Conservation (phyloP, 495 filamentous ascomycete species). For the Jackrogersella multiformis region DNA sequence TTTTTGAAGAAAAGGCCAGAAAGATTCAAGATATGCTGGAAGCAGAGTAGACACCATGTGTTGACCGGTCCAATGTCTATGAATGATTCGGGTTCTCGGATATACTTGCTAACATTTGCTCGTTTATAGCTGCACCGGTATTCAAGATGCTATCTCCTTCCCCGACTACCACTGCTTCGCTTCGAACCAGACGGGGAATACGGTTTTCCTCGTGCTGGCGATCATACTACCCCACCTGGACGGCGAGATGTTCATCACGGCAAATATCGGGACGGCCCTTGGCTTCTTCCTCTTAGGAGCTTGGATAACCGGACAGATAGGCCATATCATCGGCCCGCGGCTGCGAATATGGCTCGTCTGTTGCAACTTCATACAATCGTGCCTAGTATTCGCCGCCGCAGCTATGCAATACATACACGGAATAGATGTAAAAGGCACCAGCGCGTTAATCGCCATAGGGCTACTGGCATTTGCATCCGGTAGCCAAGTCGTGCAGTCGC, state of each 20-base stretch:
- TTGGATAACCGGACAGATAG: constrained; percentile 64
- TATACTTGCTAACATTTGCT: constrained; percentile 23
- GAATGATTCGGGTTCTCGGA: background rate
- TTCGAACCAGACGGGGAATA: constrained; percentile 73
- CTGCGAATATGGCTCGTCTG: constrained; percentile 61
- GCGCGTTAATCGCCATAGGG: constrained; percentile 56
- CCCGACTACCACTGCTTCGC: constrained; percentile 71
- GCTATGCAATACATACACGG: constrained; percentile 56
- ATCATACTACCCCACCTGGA: constrained; percentile 60
- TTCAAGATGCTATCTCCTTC: constrained; percentile 68
- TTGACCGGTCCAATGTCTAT: background rate
- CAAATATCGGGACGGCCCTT: constrained; percentile 64
- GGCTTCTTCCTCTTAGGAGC: constrained; percentile 63
- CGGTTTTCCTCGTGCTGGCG: constrained; percentile 65
- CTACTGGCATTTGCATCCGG: constrained; percentile 66
- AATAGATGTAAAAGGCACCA: constrained; percentile 42
- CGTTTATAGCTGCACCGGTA: constrained; percentile 48
- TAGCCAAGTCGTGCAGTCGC: constrained; percentile 65
- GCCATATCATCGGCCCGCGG: constrained; percentile 61
- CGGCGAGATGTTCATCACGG: constrained; percentile 56
- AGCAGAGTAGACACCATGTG: background rate
- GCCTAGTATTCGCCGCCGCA: constrained; percentile 62
- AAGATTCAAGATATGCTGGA: background rate
- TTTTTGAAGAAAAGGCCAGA: background rate
- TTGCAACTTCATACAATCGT: constrained; percentile 63